Base-by-base conservation (phyloP, 176 grass and related monocot species). In the Oryza officinalis region DNA sequence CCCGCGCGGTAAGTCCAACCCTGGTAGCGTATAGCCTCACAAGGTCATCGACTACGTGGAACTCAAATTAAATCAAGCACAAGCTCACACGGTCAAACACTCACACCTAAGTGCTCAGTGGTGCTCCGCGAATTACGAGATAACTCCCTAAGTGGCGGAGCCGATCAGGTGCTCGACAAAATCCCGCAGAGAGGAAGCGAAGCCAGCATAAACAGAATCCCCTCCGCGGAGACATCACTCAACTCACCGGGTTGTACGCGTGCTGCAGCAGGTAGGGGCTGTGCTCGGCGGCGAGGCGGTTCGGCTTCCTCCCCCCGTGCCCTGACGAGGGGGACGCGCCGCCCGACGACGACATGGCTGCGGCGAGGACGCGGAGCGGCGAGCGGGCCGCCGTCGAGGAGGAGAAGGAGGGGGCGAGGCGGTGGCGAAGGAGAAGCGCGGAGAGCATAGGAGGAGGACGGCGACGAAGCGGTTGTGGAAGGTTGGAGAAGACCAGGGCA, bases 181-280 rank as follows among this genome's bases (percentile, higher is more conserved):
- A 83, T 83, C 37, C 77, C 32, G 67, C 17, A 2, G 63, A 68
- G 83, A 44, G 26, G 2, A 22, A 20, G 20, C 8, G 54, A 43
- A 27, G 10, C 5, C 14, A 13, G 20, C 67, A 0, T 10, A 6
- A 63, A 43, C 17, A 20, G 4, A 65, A 22, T 9, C 6, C n/a
- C 3, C n/a, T 6, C 26, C 52, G 20, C 8, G 46, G 1, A 68
- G 66, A 18, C 3, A 4, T 3, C 66, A 6, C 52, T 54, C 50
- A 1, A 54, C 80, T 74, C 43, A 98, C 96, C 89, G 96, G 93
- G 76, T 98, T 98, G 82, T 95, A 84, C 44, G 96, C 96, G 79
- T 98, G 96, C 92, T 98, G 96, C 31, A 98, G 96, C 44, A 98
- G 91, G 89, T 98, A 98, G 13, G 96, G 93, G 85, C 96, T 98